Conservation (phyloP, 2,329 filamentous ascomycete genomes). For the Leptographium lundbergii region DNA sequence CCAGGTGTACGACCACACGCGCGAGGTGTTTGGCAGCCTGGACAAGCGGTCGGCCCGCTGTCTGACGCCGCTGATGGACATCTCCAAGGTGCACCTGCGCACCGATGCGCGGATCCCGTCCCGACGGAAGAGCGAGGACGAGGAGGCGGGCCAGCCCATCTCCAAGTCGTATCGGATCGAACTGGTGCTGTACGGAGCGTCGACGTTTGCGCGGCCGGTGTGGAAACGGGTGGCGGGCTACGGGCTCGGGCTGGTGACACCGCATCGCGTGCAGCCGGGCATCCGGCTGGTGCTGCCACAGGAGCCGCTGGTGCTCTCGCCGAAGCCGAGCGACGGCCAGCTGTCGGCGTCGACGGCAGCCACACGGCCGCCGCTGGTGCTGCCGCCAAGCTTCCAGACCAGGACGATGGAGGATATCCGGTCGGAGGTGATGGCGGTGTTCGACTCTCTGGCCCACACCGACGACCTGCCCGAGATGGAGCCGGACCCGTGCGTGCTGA, state of each 20-base stretch:
- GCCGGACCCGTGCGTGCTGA: conserved; percentile 47
- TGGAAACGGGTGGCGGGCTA: conserved; percentile 55
- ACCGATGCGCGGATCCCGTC: conserved; percentile 59
- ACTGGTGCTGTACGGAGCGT: conserved; percentile 68
- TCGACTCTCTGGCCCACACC: conserved; percentile 67
- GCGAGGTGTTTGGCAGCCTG: conserved; percentile 62
- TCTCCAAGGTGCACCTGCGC: conserved; percentile 47
- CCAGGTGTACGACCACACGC: conserved; percentile 59
- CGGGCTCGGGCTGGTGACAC: conserved; percentile 55
- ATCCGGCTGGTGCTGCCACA: conserved; percentile 62
- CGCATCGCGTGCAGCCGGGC: conserved; percentile 51
- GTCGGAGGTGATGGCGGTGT: conserved; percentile 72
- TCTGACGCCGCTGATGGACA: conserved; percentile 62
- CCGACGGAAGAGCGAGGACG: conserved; percentile 48
- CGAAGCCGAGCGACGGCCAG: conserved; percentile 13
- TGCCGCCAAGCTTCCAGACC: conserved; percentile 27
- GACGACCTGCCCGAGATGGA: conserved; percentile 67
- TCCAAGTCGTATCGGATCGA: conserved; percentile 53
- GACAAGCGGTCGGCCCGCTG: conserved; percentile 54
- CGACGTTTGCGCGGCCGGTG: conserved; percentile 50
- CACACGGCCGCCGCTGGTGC: conserved; percentile 12
- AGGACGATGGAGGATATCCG: conserved; percentile 78
- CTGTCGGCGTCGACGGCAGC: conserved; percentile 10
- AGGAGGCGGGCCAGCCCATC: conserved; percentile 48
- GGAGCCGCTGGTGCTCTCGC: not conserved